Percentiles rank a stretch among this genome's conserved stretches.
Conservation (phyloP, 2,329 filamentous ascomycete species). For the Diaporthe amygdali region DNA sequence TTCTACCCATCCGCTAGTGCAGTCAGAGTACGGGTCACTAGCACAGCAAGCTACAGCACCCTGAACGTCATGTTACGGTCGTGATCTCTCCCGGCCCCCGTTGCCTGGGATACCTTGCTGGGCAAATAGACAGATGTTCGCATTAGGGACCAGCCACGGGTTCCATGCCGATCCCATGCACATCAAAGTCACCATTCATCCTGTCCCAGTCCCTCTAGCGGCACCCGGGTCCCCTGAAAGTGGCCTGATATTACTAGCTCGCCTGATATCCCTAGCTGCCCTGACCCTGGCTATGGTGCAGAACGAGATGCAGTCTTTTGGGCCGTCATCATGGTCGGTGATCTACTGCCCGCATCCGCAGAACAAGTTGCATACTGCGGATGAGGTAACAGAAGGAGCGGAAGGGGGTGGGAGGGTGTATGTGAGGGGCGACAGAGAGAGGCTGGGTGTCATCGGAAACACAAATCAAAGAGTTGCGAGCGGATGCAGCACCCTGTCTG, state of each 20-base stretch:
- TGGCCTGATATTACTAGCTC: conserved; percentile 20
- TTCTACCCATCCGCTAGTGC: background rate
- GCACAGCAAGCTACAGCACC: background rate
- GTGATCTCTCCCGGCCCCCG: background rate
- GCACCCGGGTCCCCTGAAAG: conserved; percentile 13
- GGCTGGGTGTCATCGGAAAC: conserved; percentile 7
- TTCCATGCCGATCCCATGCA: conserved; percentile 7
- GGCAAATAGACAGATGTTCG: background rate
- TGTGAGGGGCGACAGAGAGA: background rate
- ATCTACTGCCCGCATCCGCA: background rate
- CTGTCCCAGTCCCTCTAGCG: background rate
- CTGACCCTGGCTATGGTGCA: background rate
- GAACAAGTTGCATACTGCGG: background rate
- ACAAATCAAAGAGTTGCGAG: conserved; percentile 6
- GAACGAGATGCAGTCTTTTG: background rate
- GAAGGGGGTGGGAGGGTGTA: background rate
- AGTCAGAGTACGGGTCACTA: background rate
- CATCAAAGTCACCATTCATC: conserved; percentile 1
- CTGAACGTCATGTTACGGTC: background rate
- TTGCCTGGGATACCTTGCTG: background rate
- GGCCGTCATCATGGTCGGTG: background rate
- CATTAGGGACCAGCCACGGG: conserved; percentile 13
- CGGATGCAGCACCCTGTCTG: conserved; percentile 14
- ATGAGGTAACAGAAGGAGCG: background rate
- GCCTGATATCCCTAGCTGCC: conserved; percentile 2